Conservation (phyloP, 2,329 filamentous ascomycete species). For the Talaromyces sp. region DNA sequence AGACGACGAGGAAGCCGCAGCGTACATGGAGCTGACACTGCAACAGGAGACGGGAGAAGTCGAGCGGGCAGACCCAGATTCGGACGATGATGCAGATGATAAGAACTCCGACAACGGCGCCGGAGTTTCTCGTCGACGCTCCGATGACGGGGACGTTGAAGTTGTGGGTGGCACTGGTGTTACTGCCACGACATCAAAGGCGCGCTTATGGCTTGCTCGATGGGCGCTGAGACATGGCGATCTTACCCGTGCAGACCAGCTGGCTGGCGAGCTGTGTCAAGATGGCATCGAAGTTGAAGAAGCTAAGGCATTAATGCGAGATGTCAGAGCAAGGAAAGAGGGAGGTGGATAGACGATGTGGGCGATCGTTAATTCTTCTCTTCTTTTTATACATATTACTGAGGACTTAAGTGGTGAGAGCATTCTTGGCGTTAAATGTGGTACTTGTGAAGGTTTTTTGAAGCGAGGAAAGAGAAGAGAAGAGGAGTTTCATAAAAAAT, state of each 20-base stretch:
- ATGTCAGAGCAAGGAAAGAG: constrained; percentile 74
- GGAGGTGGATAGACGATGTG: constrained; percentile 14
- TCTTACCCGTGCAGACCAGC: constrained; percentile 67
- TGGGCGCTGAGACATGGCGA: constrained; percentile 73
- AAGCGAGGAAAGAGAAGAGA: neutral
- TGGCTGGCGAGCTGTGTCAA: constrained; percentile 88
- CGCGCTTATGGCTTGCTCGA: constrained; percentile 86
- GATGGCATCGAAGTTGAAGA: constrained; percentile 96
- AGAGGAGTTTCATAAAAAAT: neutral
- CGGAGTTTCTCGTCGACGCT: constrained; percentile 21
- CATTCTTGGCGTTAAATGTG: neutral
- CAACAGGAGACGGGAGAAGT: constrained; percentile 78
- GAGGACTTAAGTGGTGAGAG: neutral
- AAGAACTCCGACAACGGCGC: constrained; percentile 30
- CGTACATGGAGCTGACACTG: constrained; percentile 94
- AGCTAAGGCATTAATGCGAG: constrained; percentile 84
- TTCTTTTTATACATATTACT: neutral
- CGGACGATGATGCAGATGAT: constrained; percentile 28
- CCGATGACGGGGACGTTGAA: constrained; percentile 37
- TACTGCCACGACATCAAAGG: constrained; percentile 85
- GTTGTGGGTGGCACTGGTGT: constrained; percentile 65
- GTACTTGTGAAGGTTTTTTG: neutral
- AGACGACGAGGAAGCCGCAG: constrained; percentile 73
- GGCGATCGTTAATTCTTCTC: too few relatives aligned
- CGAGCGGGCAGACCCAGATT: constrained; percentile 30